Evolutionary conservation across 108 stramenopile species (phyloP), one percentile per base, ranked within the genome.

Genomic region (Fistulifera pelliculosa): DNA sequence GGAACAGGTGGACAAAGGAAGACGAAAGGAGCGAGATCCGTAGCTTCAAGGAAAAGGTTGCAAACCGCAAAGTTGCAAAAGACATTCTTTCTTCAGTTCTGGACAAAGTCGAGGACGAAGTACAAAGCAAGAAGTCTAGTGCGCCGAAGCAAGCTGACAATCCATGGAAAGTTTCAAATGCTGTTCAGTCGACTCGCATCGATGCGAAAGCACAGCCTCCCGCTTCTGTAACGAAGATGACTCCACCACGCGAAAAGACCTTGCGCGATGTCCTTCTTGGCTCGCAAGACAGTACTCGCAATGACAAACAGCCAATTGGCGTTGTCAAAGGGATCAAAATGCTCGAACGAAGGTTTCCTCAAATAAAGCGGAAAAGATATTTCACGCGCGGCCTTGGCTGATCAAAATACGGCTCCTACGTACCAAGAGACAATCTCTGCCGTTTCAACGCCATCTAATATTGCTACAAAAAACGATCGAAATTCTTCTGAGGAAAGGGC

Each of bases 1-100:
- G 19, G 44, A 19, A 19, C 44, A 12, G 25, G 48, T 39, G 68
- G 56, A 22, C 16, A 50, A 18, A 71, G 64, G 49, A 78, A 70
- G 62, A 5, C 41, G 56, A 77, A 76, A 41, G 21, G 62, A 24
- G 35, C 49, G 13, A 17, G 66, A 54, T 60, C 44, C 38, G 31
- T 47, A 16, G 62, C 69, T 27, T 12, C 52, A 3, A 41, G 75
- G 21, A 63, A 52, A 22, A 48, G 64, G 27, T 62, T 38, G 7
- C 52, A 10, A 73, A 53, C 24, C 62, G 71, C 12, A 76, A 69
- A 19, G 67, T 71, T 41, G 77, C 71, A 18, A 70, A 73, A 42
- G 84, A 85, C 40, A 76, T 85, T 7, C 44, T 81, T 21, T 56
- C 52, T 39, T 70, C 72, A 8, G 68, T 85, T 27, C 50, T 85